Conservation (phyloP, 352 stramenopile species). For the Pythium inflatum region DNA sequence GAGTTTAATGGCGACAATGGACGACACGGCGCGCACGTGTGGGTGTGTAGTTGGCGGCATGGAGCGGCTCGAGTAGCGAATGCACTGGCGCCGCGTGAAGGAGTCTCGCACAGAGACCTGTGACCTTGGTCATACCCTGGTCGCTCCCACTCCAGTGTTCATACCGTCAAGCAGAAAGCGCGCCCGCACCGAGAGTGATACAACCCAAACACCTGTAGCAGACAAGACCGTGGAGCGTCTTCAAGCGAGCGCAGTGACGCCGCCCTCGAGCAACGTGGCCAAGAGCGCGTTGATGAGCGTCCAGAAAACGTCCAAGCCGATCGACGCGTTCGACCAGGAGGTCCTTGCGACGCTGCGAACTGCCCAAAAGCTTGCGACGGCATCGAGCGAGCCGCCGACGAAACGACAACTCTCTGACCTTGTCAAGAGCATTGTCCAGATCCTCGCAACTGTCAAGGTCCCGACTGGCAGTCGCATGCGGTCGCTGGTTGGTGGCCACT, state of each 20-base stretch:
- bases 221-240: too few species aligned
- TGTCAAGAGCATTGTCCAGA: not conserved
- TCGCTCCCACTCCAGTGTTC: too few species aligned
- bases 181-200: too few species aligned
- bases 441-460: not conserved
- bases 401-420: not conserved
- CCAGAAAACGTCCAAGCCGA: too few species aligned
- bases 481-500: not conserved
- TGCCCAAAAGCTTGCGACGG: not conserved
- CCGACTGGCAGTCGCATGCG: not conserved
- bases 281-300: too few species aligned
- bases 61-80: not conserved
- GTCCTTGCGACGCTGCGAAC: not conserved
- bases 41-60: not conserved
- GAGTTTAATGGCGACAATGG: not conserved
- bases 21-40: not conserved
- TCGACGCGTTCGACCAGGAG: not conserved
- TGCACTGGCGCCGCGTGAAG: not conserved
- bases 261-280: too few species aligned
- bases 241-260: too few species aligned
- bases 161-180: too few species aligned
- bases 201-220: too few species aligned
- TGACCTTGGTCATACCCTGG: too few species aligned
- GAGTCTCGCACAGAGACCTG: not conserved
- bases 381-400: not conserved